These are phyloP conservation scores for Madurella mycetomatis DNA, from an alignment of 2,329 filamentous ascomycete species.

Conservation along the genomic window DNA sequence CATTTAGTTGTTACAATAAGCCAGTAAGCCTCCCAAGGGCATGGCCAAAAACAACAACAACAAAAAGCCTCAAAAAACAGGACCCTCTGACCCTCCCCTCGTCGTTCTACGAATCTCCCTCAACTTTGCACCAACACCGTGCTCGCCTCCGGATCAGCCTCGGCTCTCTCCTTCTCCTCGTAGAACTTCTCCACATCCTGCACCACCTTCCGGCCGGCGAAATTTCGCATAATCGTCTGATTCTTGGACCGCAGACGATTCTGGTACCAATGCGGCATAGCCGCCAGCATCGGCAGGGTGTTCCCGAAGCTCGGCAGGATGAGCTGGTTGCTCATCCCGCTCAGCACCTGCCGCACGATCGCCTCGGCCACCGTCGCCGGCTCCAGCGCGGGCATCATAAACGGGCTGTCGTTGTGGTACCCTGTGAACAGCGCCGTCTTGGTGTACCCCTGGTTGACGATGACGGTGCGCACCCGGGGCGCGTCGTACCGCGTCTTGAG, in stretches of 20 bases:
- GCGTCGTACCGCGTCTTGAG: slow-evolving; percentile 57
- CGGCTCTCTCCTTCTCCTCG: slow-evolving; percentile 27
- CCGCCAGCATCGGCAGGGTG: slow-evolving; percentile 42
- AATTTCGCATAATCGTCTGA: slow-evolving; percentile 40
- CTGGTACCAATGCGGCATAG: slow-evolving; percentile 61
- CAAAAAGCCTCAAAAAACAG: neutral
- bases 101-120: neutral
- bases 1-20: neutral
- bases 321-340: slow-evolving; percentile 53
- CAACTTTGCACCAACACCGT: slow-evolving; percentile 34
- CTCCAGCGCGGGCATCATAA: slow-evolving; percentile 50
- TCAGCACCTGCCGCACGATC: slow-evolving; percentile 56
- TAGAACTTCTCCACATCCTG: slow-evolving; percentile 40
- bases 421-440: slow-evolving; percentile 57
- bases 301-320: slow-evolving; percentile 46
- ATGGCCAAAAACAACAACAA: neutral
- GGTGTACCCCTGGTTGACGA: slow-evolving; percentile 60
- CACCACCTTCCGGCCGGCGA: slow-evolving; percentile 45
- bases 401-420: slow-evolving; percentile 47
- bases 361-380: slow-evolving; percentile 61
- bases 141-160: slow-evolving; percentile 29
- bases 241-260: slow-evolving; percentile 44
- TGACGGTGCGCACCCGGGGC: slow-evolving; percentile 59
- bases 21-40: neutral
- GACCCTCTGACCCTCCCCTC: neutral